Percentiles rank a stretch among this genome's conserved stretches.
These are phyloP conservation scores for Tulasnella calospora DNA, from an alignment of 768 basidiomycete species.

Conservation along the genomic window DNA sequence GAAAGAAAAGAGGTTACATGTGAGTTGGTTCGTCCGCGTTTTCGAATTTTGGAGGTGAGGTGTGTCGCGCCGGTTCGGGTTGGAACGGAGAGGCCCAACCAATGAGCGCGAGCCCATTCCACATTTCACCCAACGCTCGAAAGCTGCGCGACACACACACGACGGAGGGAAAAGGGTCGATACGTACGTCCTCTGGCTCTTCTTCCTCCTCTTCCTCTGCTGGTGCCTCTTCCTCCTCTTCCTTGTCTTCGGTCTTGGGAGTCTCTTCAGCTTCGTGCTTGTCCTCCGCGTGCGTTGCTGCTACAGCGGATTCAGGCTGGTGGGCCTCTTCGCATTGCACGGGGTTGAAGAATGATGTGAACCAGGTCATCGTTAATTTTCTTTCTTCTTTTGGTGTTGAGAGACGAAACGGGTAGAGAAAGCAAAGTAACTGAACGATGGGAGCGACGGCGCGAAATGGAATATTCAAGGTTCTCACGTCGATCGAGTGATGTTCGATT, in stretches of 20 bases:
- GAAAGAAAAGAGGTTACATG: background rate
- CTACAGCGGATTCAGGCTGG: background rate
- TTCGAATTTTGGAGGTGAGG: background rate
- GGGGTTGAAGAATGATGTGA: slow-evolving; percentile 23
- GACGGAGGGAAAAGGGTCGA: background rate
- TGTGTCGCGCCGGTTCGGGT: background rate
- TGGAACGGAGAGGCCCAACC: background rate
- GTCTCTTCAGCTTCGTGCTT: slow-evolving; percentile 1
- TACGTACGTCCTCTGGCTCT: slow-evolving; percentile 78
- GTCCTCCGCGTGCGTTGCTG: background rate
- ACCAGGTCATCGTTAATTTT: slow-evolving; percentile 7
- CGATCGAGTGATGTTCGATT: background rate
- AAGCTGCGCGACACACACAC: background rate
- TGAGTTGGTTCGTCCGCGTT: background rate
- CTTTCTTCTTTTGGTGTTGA: background rate
- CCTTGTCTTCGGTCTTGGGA: slow-evolving; percentile 28
- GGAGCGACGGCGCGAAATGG: background rate
- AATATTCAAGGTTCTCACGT: background rate
- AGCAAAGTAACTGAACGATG: background rate
- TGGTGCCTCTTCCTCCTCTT: slow-evolving; percentile 34
- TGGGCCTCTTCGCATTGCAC: slow-evolving; percentile 17
- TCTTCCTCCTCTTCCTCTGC: slow-evolving; percentile 47
- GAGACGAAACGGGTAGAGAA: background rate
- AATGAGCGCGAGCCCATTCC: background rate
- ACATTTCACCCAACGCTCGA: background rate